phyloP scores from a whole-genome alignment of 495 filamentous ascomycete species.

The Elasticomyces elasticus region DNA sequence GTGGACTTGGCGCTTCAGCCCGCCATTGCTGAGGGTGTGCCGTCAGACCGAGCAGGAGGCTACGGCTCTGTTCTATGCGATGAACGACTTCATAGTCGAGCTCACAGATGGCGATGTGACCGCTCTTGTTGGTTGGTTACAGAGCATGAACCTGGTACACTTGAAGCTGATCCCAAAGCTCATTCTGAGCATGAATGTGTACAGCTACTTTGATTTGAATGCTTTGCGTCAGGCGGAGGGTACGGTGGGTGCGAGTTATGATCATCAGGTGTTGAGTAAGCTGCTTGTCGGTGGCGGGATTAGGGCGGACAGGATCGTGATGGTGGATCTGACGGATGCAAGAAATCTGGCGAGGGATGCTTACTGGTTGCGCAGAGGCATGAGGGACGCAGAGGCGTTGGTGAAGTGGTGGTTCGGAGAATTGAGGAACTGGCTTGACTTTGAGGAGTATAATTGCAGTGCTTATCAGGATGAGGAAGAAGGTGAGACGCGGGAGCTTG shows the following conservation, averaged over 20 bases:
- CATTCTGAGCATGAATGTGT: background rate
- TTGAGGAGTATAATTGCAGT: background rate
- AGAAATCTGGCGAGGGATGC: background rate
- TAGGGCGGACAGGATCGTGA: background rate
- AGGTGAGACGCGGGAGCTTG: background rate
- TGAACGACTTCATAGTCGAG: conserved; percentile 1
- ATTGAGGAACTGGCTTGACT: background rate
- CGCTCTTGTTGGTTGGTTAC: background rate
- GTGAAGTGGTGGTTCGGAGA: background rate
- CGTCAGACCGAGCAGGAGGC: background rate
- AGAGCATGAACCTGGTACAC: background rate
- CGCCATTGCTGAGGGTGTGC: conserved; percentile 2
- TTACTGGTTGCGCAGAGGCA: background rate
- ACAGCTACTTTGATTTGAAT: background rate
- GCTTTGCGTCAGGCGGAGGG: background rate
- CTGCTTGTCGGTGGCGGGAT: background rate
- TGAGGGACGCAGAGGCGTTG: background rate
- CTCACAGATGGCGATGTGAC: background rate
- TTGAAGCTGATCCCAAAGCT: background rate
- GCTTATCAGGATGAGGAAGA: background rate
- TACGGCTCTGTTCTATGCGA: conserved; percentile 7
- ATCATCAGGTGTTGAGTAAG: background rate
- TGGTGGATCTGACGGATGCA: background rate
- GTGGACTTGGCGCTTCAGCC: conserved; percentile 2
- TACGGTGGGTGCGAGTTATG: background rate